phyloP scores from a whole-genome alignment of 176 grass and related monocot genomes.

The Eragrostis curvula region DNA sequence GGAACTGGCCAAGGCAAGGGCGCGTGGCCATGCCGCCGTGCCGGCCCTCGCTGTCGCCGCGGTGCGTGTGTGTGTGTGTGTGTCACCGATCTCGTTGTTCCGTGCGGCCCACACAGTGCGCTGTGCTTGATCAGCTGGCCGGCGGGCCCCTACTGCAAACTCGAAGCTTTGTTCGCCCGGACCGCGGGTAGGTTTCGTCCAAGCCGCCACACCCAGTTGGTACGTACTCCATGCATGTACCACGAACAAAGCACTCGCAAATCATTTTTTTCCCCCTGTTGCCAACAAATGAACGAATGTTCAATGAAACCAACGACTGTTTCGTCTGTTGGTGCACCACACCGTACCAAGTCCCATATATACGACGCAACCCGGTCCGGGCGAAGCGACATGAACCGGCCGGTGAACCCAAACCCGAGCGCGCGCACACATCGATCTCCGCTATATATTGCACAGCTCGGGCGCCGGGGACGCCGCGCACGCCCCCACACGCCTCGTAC shows the following conservation, averaged over 20 bases:
- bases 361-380: background rate
- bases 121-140: background rate
- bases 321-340: too few species aligned
- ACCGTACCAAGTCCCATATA: background rate
- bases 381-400: background rate
- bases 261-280: too few species aligned
- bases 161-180: background rate
- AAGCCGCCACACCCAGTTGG: too few species aligned
- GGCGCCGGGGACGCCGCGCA: background rate
- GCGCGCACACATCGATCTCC: background rate
- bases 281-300: background rate
- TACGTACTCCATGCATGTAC: too few species aligned
- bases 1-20: background rate
- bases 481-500: background rate
- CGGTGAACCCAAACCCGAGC: too few species aligned
- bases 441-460: constrained; percentile 11
- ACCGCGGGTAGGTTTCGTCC: background rate
- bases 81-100: background rate
- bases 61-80: background rate
- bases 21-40: background rate
- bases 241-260: too few species aligned
- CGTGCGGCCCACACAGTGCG: background rate
- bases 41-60: background rate
- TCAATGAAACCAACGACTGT: too few species aligned
- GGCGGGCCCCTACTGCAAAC: too few species aligned